Evolutionary conservation across 768 basidiomycete genomes (phyloP).

Genomic region (Leccinum arenicola): DNA sequence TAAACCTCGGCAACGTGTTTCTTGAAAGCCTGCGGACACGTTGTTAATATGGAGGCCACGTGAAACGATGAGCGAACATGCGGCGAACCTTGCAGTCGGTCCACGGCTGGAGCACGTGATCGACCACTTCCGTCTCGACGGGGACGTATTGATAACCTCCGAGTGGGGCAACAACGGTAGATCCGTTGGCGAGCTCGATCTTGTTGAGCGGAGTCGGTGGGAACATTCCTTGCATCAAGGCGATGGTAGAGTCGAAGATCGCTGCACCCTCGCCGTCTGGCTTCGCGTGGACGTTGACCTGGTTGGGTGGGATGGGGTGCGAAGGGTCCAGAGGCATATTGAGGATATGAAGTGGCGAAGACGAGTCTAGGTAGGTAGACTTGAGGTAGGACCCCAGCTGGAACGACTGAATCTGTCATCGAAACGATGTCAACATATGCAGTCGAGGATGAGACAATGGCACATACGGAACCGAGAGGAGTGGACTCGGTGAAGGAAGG

Average conservation of each 20-base stretch:
- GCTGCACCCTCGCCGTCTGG: conserved; percentile 76
- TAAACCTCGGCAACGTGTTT: conserved; percentile 65
- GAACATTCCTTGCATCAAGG: conserved; percentile 80
- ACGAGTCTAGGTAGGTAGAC: conserved; percentile 61
- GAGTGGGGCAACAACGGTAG: conserved; percentile 68
- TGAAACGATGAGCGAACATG: conserved; percentile 31
- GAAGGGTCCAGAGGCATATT: conserved; percentile 59
- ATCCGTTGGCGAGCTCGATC: conserved; percentile 75
- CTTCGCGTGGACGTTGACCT: conserved; percentile 76
- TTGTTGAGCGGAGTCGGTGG: conserved; percentile 70
- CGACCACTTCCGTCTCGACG: conserved; percentile 59
- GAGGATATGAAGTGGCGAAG: conserved; percentile 64
- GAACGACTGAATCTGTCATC: conserved; percentile 60
- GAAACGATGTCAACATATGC: conserved; percentile 7
- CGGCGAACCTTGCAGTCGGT: conserved; percentile 51
- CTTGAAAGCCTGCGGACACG: conserved; percentile 50
- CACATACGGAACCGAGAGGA: conserved; percentile 69
- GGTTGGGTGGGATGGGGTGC: conserved; percentile 58
- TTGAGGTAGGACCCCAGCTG: conserved; percentile 61
- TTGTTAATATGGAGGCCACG: conserved; percentile 29
- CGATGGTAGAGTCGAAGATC: conserved; percentile 82
- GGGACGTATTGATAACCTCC: conserved; percentile 87
- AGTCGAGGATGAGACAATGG: not conserved
- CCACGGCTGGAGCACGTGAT: conserved; percentile 81
- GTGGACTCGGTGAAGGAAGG: conserved; percentile 65